These are phyloP conservation scores for Huntiella bhutanensis DNA, from an alignment of 2,329 filamentous ascomycete species.

Conservation along the genomic window DNA sequence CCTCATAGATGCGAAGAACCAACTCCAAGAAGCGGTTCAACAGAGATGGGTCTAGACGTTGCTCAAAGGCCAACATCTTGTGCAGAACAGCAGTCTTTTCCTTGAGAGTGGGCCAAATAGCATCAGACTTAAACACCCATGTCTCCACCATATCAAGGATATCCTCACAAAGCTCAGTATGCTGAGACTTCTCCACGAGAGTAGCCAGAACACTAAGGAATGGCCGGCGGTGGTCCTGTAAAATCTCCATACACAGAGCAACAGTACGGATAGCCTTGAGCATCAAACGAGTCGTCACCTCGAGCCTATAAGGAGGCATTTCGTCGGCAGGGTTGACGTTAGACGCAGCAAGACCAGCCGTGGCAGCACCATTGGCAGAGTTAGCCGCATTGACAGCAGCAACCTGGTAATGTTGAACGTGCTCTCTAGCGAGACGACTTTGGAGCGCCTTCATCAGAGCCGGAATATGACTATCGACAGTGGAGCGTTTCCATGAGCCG, in stretches of 20 bases:
- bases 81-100: conserved; percentile 98
- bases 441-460: conserved; percentile 88
- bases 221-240: conserved; percentile 77
- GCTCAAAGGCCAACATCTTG: conserved; percentile 95
- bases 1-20: conserved; percentile 95
- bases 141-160: conserved; percentile 83
- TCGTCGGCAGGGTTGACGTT: conserved; percentile 21
- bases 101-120: conserved; percentile 91
- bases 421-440: conserved; percentile 78
- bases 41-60: conserved; percentile 62
- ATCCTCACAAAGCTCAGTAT: conserved; percentile 72
- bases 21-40: conserved; percentile 86
- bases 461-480: conserved; percentile 76
- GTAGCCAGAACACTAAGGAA: conserved; percentile 92
- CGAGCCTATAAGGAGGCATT: conserved; percentile 57
- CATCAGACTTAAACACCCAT: conserved; percentile 91
- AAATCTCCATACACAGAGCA: conserved; percentile 73
- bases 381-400: conserved; percentile 31
- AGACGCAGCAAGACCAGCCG: neutral
- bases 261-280: conserved; percentile 91
- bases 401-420: conserved; percentile 57
- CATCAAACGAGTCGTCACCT: conserved; percentile 78
- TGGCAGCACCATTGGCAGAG: conserved; percentile 23
- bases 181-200: conserved; percentile 84
- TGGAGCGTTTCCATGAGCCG: conserved; percentile 62